Evolutionary conservation across 805 yeast genomes (phyloP), one percentile per base, ranked within the genome.

Genomic region (Lipomyces kockii): DNA sequence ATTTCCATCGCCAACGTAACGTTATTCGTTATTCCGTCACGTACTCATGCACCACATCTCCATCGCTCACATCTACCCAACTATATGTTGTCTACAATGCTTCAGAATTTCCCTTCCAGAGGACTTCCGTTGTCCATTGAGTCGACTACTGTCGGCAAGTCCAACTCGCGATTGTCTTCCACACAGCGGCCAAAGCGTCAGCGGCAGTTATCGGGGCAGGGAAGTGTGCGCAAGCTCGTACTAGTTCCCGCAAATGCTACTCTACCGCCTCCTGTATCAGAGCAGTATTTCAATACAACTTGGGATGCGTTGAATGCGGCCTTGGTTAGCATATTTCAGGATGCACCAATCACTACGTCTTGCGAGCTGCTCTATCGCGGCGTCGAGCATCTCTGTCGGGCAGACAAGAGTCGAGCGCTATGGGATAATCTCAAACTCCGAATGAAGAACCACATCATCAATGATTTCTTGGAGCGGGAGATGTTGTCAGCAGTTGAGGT

Each of bases 291-390:
- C 59, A 25, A 11, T 22, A n/a, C 64, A 1, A 68, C 67, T 17
- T 68, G 66, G 69, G 25, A 25, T 11, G 46, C 60, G 12, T 60
- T 69, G 12, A 59, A 56, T 14, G 9, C 20, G 9, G 72, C 72
- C 2, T 62, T 69, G 37, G 68, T 64, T 29, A 34, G 37, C n/a
- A 59, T 69, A 3, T 68, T 64, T 43, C 25, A 14, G 7, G 60
- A 68, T 22, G 57, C 43, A 14, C 53, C 62, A 7, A 46, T 65
- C 37, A 17, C 32, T 9, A 35, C 56, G 1, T 75, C 78, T 6
- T 71, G 73, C 34, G 79, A 76, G 52, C 76, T 70, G 39, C 73
- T 76, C 12, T 76, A 76, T 59, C 71, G 77, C 12, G 73, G 76
- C 12, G 78, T 75, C 14, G 79, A 76, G 68, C 71, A 72, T 60